phyloP scores from a whole-genome alignment of 2,329 filamentous ascomycete genomes.

The Sporothrix pallida region DNA sequence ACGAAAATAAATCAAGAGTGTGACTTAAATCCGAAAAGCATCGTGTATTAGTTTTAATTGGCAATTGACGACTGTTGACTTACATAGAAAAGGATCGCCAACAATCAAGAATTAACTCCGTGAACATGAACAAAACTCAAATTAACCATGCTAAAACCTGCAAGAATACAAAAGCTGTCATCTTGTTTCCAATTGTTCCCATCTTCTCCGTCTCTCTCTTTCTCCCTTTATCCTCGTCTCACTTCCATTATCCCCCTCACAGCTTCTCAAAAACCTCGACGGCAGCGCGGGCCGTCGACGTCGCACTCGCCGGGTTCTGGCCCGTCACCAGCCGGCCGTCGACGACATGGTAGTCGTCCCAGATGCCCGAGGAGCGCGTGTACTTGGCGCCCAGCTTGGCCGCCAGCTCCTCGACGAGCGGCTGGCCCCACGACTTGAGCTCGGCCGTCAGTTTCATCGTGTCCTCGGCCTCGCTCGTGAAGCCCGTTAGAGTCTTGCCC shows the following conservation, averaged over 20 bases:
- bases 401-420: constrained; percentile 46
- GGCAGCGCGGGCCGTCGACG: constrained; percentile 47
- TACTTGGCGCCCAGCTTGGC: constrained; percentile 30
- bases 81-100: too few relatives aligned
- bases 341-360: constrained; percentile 44
- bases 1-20: too few relatives aligned
- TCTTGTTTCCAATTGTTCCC: too few relatives aligned
- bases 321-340: constrained; percentile 51
- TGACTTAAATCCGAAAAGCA: too few relatives aligned
- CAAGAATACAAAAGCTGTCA: too few relatives aligned
- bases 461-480: constrained; percentile 49
- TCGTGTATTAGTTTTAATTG: too few relatives aligned
- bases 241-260: constrained; percentile 31
- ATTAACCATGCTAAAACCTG: too few relatives aligned
- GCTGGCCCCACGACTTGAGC: constrained; percentile 44
- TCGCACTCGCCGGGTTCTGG: constrained; percentile 50
- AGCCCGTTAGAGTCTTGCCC: constrained; percentile 49
- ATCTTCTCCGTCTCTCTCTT: too few relatives aligned
- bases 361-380: constrained; percentile 39
- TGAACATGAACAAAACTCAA: too few relatives aligned
- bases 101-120: too few relatives aligned
- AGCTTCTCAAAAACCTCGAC: constrained; percentile 49
- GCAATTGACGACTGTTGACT: too few relatives aligned
- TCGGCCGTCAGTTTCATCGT: constrained; percentile 45
- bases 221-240: too few relatives aligned